Base-by-base conservation (phyloP, 2,329 filamentous ascomycete species). In the Fusarium domesticum region DNA sequence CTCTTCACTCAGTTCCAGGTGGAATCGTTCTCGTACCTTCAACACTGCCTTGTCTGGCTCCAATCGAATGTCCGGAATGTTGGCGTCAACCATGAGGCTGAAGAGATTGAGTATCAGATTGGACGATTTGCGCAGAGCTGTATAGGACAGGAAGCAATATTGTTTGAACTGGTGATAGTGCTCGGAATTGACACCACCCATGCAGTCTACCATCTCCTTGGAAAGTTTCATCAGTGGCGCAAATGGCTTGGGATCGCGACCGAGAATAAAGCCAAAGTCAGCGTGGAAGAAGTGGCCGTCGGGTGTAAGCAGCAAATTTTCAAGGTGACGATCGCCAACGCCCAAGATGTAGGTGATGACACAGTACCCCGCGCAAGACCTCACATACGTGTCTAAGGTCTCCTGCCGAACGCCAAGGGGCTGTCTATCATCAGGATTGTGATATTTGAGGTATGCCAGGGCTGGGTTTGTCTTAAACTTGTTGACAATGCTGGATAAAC, bases 331-430 rank as follows among this genome's bases (percentile, higher is more conserved):
- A 64, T 98, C 93, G 16, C 93, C 93, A 3, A 98, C 93, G 23
- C 93, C 95, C 11, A 98, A 80, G 14, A 98, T 87, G 66, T 98
- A 98, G 0, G 95, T 98, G 56, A 98, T 96, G 12, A 98, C 93
- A 66, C 93, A 97, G 70, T 98, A 98, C 25, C 93, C 93, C 1
- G 93, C 93, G 62, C 93, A 96, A 0, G 90, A 96, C 63, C 91
- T 92, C 62, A 97, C 84, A 64, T 96, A 98, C 1, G 86, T 96
- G 57, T 98, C 93, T 70, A 98, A 85, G 0, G 89, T 85, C 62
- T 96, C 92, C 64, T 92, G 91, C 19, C 91, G 86, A 19, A 98
- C 84, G 1, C 92, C 90, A 1, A 95, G 77, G 1, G 90, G 86
- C 5, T 88, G 87, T 11, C 76, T 76, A 16, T 87, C 81, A 62